Conservation (phyloP, 257 asterid species). For the Nicotiana obtusifolia region DNA sequence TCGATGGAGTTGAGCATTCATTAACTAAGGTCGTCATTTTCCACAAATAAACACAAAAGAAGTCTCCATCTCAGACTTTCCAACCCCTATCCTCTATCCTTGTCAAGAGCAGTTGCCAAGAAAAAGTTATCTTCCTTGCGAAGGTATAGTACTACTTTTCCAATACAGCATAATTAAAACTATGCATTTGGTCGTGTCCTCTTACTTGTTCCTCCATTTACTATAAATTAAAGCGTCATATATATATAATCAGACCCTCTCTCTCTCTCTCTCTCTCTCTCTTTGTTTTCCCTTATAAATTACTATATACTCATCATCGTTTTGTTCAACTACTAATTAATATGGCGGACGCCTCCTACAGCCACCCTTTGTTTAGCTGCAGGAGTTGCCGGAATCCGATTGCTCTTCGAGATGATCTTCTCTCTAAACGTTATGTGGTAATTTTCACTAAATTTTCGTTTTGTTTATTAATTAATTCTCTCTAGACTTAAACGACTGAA, state of each 20-base stretch:
- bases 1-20: too few relatives aligned
- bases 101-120: neutral
- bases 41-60: too few relatives aligned
- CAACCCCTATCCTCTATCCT: neutral
- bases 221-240: neutral
- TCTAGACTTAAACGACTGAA: neutral
- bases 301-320: too few relatives aligned
- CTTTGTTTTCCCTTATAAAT: neutral
- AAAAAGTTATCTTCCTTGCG: neutral
- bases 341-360: slow-evolving; percentile 24
- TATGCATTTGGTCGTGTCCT: neutral
- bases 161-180: neutral
- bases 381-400: slow-evolving; percentile 47
- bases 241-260: neutral
- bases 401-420: slow-evolving; percentile 38
- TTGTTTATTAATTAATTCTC: too few relatives aligned
- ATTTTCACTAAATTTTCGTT: neutral
- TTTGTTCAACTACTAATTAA: neutral
- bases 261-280: neutral
- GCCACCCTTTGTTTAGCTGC: slow-evolving; percentile 44
- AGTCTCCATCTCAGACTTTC: too few relatives aligned
- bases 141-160: neutral
- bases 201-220: neutral
- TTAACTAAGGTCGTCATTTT: too few relatives aligned
- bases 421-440: slow-evolving; percentile 39